phyloP scores from a whole-genome alignment of 768 basidiomycete genomes.

The Boletus rufocinnamomeus region DNA sequence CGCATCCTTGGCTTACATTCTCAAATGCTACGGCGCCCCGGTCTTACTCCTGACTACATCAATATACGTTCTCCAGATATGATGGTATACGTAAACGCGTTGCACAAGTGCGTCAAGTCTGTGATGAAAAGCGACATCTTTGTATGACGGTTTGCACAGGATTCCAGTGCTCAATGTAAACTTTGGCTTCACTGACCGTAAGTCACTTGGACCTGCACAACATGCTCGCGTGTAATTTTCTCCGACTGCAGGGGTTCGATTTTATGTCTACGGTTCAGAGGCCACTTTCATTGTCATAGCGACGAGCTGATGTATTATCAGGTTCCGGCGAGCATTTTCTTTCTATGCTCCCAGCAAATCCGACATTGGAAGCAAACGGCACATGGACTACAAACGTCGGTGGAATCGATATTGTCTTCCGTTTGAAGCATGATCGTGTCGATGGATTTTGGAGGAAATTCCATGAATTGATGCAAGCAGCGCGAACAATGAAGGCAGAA shows the following conservation, averaged over 20 bases:
- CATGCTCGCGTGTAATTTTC: background rate
- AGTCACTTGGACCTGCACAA: background rate
- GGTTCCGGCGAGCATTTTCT: constrained; percentile 8
- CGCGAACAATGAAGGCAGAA: background rate
- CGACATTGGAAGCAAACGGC: background rate
- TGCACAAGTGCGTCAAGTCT: constrained; percentile 1
- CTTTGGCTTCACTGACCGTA: constrained; percentile 4
- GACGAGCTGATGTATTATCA: background rate
- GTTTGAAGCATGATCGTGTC: constrained; percentile 2
- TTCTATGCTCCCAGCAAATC: constrained; percentile 5
- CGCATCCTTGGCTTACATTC: constrained; percentile 7
- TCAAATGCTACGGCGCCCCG: constrained; percentile 3
- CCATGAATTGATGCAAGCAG: background rate
- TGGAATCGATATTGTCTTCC: constrained; percentile 6
- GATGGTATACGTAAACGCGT: constrained; percentile 3
- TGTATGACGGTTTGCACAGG: background rate
- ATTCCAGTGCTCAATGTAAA: constrained; percentile 2
- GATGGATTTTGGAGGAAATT: constrained; percentile 1
- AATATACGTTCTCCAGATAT: constrained; percentile 8
- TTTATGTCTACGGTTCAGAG: constrained; percentile 5
- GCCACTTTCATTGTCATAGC: background rate
- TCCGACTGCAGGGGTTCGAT: background rate
- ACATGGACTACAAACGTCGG: background rate
- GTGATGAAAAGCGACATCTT: background rate
- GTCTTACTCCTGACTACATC: background rate